Base-by-base conservation (phyloP, 2,329 filamentous ascomycete species). In the Neocatenulostroma microsporum region DNA sequence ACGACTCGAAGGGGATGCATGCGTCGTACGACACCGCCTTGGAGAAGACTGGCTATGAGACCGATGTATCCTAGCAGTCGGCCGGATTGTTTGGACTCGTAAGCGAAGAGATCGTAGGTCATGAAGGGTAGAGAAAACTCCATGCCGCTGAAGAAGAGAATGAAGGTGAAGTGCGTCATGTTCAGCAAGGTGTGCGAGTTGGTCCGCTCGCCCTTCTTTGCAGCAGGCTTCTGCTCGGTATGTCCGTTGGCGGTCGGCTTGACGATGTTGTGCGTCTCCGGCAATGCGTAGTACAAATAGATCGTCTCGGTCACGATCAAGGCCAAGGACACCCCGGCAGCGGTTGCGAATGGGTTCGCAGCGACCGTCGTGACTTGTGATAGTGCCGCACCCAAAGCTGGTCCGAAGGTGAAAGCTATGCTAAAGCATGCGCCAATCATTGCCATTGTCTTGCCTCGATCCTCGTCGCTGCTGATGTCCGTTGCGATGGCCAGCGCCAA, bases 81-180 rank as follows among this genome's bases (percentile, higher is more conserved):
- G 12, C 91, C 91, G 47, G 93, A 94, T 35, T 85, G 75, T 27
- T 78, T 75, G 1, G 87, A 82, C 9, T 72, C 76, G 57, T 91
- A 93, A 7, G 75, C 74, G 61, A 96, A 96, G 29, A 98, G 75
- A 36, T 94, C 89, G 53, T 91, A 94, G 0, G 89, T 96, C 78
- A 98, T 88, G 61, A 98, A 98, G 0, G 91, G 88, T 3, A 98
- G 74, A 1, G 87, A 94, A 61, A 94, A 96, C 59, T 98, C 91
- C 82, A 98, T 89, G 42, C 91, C 91, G 2, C 86, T 94, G 65
- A 98, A 98, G 64, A 94, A 94, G 10, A 98, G 78, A 41, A 98
- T 78, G 62, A 98, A 98, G 30, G 81, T 66, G 55, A 96, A 82
- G 62, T 98, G 91, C 0, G 85, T 80, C 2, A 81, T 64, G 58